A percentile compares a stretch with the other conserved stretches of the same genome.
These are phyloP conservation scores for Tolypocladium guangdongense DNA, from an alignment of 2,329 filamentous ascomycete genomes.

Conservation along the genomic window DNA sequence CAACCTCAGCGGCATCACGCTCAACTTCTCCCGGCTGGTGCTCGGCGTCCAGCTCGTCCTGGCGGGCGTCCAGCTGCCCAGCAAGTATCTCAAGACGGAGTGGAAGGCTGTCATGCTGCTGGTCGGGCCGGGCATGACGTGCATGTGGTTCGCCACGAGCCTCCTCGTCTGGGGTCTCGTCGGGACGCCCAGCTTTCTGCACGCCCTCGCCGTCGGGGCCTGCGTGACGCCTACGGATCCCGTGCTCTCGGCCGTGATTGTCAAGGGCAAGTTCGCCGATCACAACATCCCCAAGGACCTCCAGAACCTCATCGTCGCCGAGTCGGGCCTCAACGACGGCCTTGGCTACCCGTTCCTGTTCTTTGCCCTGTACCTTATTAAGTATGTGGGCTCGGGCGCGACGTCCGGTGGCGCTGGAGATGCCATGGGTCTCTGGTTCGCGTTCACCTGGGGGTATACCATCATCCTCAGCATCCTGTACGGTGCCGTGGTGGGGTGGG, in stretches of 20 bases:
- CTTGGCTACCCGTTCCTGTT: slow-evolving; percentile 84
- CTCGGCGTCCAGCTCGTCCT: slow-evolving; percentile 84
- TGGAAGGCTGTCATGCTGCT: slow-evolving; percentile 66
- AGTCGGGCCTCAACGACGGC: slow-evolving; percentile 84
- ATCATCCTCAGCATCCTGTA: slow-evolving; percentile 72
- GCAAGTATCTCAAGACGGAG: slow-evolving; percentile 67
- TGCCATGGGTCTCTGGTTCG: slow-evolving; percentile 74
- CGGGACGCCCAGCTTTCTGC: slow-evolving; percentile 59
- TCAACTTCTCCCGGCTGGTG: slow-evolving; percentile 79
- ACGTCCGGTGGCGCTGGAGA: slow-evolving; percentile 47
- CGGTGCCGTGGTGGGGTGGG: slow-evolving; percentile 65
- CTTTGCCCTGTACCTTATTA: slow-evolving; percentile 72
- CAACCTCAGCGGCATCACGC: slow-evolving; percentile 60
- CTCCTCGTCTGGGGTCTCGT: slow-evolving; percentile 68
- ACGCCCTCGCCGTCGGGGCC: slow-evolving; percentile 69
- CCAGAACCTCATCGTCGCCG: slow-evolving; percentile 69
- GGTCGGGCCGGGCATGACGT: slow-evolving; percentile 72
- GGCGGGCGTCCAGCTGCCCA: slow-evolving; percentile 78
- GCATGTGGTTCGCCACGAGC: slow-evolving; percentile 80
- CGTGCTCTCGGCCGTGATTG: slow-evolving; percentile 76
- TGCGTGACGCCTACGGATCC: slow-evolving; percentile 92
- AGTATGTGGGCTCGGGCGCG: slow-evolving; percentile 54
- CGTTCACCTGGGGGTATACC: slow-evolving; percentile 74
- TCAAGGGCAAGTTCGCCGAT: slow-evolving; percentile 89
- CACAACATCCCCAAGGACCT: slow-evolving; percentile 75